Evolutionary conservation across 2,329 filamentous ascomycete genomes (phyloP), one percentile per base, ranked within the genome.

Genomic region (Fusarium brachygibbosum): DNA sequence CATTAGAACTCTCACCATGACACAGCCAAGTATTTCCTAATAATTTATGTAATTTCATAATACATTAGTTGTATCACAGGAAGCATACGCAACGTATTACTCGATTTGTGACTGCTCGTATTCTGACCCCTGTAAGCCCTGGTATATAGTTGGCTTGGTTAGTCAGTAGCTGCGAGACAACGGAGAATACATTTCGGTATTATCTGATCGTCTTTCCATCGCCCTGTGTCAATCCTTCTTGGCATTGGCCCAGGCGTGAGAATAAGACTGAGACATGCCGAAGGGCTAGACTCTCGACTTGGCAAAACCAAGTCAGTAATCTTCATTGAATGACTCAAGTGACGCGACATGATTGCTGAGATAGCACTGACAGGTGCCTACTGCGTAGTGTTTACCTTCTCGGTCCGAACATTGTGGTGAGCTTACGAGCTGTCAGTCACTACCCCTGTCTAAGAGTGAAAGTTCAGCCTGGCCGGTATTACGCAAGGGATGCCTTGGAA

Each of bases 191-290:
- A 46, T 41, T 37, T 58, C 37, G 51, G 37, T 37, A 46, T 58
- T 57, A 40, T 40, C 31, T 57, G 42, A 61, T 63, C 25, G 28
- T 28, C 46, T 16, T 49, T 44, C 35, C 37, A 34, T 40, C 50
- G 10, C 66, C 37, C 11, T 50, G 23, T 23, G 32, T 17, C 6
- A 38, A 37, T 19, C 11, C 4, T 14, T 48, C 25, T 13, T 19
- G 25, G 37, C 38, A 56, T 69, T 53, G 50, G 44, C 57, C 28
- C 12, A 21, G 12, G 28, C 12, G 34, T 49, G 37, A 44, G 17
- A 34, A 29, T 25, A 8, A 23, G 14, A 41, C 45, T 42, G 44
- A 69, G 62, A 63, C 61, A 69, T 66, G n/a, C 25, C 28, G 23
- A 49, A 54, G 41, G 41, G 52, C 57, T 61, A 54, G 66, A 49